phyloP scores from a whole-genome alignment of 129 eudicot genomes.

The Oenanthe sinensis region DNA sequence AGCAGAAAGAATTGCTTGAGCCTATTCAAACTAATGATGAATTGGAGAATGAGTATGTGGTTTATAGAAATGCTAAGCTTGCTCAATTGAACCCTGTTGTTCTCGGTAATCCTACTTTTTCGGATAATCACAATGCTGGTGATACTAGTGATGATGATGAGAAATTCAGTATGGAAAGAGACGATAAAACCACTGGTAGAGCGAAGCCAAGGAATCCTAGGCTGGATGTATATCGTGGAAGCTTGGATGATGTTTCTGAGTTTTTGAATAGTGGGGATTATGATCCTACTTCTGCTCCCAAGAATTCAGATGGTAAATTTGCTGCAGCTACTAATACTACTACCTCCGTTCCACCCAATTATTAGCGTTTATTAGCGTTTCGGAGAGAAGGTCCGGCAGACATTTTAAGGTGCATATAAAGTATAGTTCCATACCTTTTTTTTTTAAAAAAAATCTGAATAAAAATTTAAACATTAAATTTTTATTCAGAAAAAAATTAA shows the following conservation, averaged over 20 bases:
- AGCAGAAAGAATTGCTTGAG: conserved; percentile 31
- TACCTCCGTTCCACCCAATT: no score
- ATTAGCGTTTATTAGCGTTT: no score
- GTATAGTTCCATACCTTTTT: no score
- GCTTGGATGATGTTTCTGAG: conserved; percentile 70
- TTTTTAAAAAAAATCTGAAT: no score
- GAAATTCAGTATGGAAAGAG: conserved; percentile 6
- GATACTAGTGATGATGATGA: conserved; percentile 2
- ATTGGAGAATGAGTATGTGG: conserved; percentile 35
- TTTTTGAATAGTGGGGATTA: conserved; percentile 54
- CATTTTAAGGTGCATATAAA: no score
- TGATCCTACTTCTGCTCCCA: conserved; percentile 50
- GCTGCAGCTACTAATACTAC: not conserved
- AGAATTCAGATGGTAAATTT: conserved; percentile 47
- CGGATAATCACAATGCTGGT: not conserved
- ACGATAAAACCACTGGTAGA: conserved; percentile 21
- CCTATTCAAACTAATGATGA: conserved; percentile 31
- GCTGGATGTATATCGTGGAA: conserved; percentile 74
- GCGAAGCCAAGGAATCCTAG: conserved; percentile 69
- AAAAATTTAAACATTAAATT: no score
- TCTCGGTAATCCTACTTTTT: conserved; percentile 43
- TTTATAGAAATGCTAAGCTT: conserved; percentile 44
- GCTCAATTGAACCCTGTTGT: conserved; percentile 61
- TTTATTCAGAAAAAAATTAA: no score
- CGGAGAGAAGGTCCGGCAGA: no score